Conservation (phyloP, 345 rosid species). For the Rhodamnia rubescens region DNA sequence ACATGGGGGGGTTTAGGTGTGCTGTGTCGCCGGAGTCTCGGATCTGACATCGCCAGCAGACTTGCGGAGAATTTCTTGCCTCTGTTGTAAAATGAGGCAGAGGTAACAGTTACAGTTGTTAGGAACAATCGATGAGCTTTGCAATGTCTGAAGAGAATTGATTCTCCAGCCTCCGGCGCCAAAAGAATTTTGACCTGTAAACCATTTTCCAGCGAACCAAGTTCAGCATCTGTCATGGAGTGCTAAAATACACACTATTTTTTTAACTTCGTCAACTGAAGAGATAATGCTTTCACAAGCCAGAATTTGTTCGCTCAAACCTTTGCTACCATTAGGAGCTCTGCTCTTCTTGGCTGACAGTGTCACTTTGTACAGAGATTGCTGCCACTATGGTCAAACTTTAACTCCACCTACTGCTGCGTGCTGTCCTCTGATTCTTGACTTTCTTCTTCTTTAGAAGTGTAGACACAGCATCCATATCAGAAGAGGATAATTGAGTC, state of each 20-base stretch:
- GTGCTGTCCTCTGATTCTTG: slow-evolving; percentile 8
- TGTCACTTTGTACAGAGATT: not conserved
- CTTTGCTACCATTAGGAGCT: not conserved
- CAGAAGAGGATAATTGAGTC: slow-evolving; percentile 1
- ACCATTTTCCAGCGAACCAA: not conserved
- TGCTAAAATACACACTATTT: not conserved
- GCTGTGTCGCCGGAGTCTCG: not conserved
- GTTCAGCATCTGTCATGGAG: not conserved
- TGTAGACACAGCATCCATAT: slow-evolving; percentile 1
- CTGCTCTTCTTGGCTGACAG: not conserved
- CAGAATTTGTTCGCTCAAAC: not conserved
- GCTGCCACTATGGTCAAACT: not conserved
- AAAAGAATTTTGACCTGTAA: not conserved
- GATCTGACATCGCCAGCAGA: not conserved
- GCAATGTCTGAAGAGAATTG: not conserved
- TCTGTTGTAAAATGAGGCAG: not conserved
- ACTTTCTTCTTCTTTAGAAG: slow-evolving; percentile 2
- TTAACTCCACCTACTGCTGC: slow-evolving; percentile 16
- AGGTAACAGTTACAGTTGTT: not conserved
- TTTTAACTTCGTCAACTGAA: not conserved
- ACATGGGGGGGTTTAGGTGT: not conserved
- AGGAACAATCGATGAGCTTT: not conserved
- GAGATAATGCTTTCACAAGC: not conserved
- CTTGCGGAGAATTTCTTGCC: not conserved
- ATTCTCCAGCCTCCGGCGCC: not conserved